Evolutionary conservation across 768 basidiomycete species (phyloP), one percentile per base, ranked within the genome.

Genomic region (Suillus variegatus): DNA sequence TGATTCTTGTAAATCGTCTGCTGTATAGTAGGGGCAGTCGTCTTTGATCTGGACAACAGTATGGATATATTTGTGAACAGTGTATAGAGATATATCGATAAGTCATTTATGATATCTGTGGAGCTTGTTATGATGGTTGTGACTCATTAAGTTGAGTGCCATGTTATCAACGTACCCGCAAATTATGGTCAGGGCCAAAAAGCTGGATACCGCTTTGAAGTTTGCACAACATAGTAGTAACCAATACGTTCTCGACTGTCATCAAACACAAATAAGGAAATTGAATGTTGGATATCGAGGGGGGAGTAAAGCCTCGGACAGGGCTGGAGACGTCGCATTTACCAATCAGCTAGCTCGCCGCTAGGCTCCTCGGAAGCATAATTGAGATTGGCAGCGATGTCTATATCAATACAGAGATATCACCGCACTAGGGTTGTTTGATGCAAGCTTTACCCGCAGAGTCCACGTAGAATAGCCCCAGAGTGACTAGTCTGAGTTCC

Each of bases 341-440:
- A 14, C 62, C 69, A 54, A 84, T 74, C 16, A 75, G 77, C 72
- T 62, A 75, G 63, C 69, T 76, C 62, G 46, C 54, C 54, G 70
- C 71, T 64, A 68, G 69, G 46, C 68, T 65, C 58, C 60, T 66
- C 49, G 71, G 81, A 64, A 47, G 77, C 66, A 67, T 78, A 68
- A n/a, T 76, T 67, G 8, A 86, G 67, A 6, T 73, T 75, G 7
- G 83, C 84, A 41, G 75, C 75, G 64, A 78, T 82, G 16, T 75
- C 75, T 25, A 77, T 74, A 68, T 86, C 84, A 36, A 79, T 70
- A 36, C 74, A 72, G 3, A 3, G 81, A 77, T 16, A 77, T 67
- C 36, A 87, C 80, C 10, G 79, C 72, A 4, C 76, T 78, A 4
- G 84, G 83, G 14, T 82, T 73, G 14, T 73, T 78, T 4, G 80